Percentiles rank a stretch among this genome's conserved stretches.
phyloP scores from a whole-genome alignment of 2,329 filamentous ascomycete species.

The Sclerotinia trifoliorum region DNA sequence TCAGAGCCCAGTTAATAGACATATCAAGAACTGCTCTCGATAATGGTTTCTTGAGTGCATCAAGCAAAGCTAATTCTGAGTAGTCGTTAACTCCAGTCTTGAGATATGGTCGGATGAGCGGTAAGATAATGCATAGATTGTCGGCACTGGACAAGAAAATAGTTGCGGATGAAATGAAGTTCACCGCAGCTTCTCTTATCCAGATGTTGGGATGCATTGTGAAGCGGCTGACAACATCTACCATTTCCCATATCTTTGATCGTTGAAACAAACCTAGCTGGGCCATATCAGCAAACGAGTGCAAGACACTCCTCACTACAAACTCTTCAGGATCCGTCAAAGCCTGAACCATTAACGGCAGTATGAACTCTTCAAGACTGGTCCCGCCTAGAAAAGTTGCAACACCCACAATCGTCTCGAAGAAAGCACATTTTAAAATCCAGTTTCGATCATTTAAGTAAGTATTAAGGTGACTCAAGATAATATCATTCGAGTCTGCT shows the following conservation, averaged over 20 bases:
- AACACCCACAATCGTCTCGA: slow-evolving; percentile 91
- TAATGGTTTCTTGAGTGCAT: slow-evolving; percentile 79
- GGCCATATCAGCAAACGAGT: slow-evolving; percentile 85
- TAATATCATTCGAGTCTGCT: slow-evolving; percentile 90
- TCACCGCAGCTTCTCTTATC: slow-evolving; percentile 86
- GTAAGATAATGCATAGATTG: slow-evolving; percentile 76
- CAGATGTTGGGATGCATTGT: slow-evolving; percentile 92
- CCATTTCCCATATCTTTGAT: slow-evolving; percentile 80
- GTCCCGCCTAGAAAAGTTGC: slow-evolving; percentile 85
- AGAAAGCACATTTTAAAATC: slow-evolving; percentile 95
- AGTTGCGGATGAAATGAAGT: slow-evolving; percentile 77
- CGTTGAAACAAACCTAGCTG: slow-evolving; percentile 84
- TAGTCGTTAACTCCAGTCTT: slow-evolving; percentile 70
- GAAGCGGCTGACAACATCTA: slow-evolving; percentile 80
- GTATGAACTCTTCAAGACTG: slow-evolving; percentile 89
- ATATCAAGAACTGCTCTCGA: slow-evolving; percentile 80
- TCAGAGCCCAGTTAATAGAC: slow-evolving; percentile 79
- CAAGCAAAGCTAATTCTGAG: slow-evolving; percentile 71
- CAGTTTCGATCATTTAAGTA: slow-evolving; percentile 96
- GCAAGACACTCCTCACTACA: slow-evolving; percentile 85
- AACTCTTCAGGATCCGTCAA: slow-evolving; percentile 90
- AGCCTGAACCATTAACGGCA: slow-evolving; percentile 94
- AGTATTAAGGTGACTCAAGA: slow-evolving; percentile 92
- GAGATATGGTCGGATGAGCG: slow-evolving; percentile 77
- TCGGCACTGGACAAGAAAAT: slow-evolving; percentile 77